phyloP scores from a whole-genome alignment of 2,329 filamentous ascomycete species.

The Tolypocladium album region DNA sequence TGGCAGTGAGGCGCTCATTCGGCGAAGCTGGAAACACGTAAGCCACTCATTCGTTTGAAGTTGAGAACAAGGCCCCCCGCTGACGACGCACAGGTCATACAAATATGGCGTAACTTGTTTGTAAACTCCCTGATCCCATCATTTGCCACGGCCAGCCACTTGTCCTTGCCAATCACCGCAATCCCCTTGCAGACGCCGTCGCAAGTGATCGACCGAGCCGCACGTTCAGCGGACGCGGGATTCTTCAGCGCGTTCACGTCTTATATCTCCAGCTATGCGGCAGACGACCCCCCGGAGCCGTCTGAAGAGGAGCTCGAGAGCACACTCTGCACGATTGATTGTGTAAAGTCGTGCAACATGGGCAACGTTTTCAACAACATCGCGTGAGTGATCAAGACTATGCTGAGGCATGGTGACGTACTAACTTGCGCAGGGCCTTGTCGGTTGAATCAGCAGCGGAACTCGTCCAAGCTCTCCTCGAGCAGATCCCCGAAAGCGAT shows the following conservation, averaged over 20 bases:
- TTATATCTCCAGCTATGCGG: constrained; percentile 97
- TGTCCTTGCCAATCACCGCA: constrained; percentile 58
- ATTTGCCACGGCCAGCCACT: constrained; percentile 55
- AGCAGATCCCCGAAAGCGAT: constrained; percentile 76
- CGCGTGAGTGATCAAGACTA: constrained; percentile 39
- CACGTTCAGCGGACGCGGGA: constrained; percentile 67
- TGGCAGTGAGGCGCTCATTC: constrained; percentile 69
- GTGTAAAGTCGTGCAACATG: constrained; percentile 81
- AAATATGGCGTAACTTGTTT: constrained; percentile 92
- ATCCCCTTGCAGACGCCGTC: constrained; percentile 88
- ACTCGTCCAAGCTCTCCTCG: constrained; percentile 59
- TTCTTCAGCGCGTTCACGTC: constrained; percentile 91
- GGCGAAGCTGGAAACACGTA: constrained; percentile 69
- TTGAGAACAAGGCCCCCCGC: not conserved
- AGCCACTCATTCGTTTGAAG: not conserved
- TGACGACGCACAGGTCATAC: constrained; percentile 51
- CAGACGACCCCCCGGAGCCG: constrained; percentile 92
- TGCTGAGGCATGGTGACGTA: not conserved
- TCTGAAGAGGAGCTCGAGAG: constrained; percentile 96
- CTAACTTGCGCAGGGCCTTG: constrained; percentile 22
- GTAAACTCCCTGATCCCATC: constrained; percentile 86
- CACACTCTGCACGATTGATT: constrained; percentile 88
- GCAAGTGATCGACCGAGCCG: constrained; percentile 81
- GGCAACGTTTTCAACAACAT: constrained; percentile 76
- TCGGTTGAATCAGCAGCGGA: constrained; percentile 17